phyloP scores from a whole-genome alignment of 106 monocot genomes.

The Dendrobium catenatum region DNA sequence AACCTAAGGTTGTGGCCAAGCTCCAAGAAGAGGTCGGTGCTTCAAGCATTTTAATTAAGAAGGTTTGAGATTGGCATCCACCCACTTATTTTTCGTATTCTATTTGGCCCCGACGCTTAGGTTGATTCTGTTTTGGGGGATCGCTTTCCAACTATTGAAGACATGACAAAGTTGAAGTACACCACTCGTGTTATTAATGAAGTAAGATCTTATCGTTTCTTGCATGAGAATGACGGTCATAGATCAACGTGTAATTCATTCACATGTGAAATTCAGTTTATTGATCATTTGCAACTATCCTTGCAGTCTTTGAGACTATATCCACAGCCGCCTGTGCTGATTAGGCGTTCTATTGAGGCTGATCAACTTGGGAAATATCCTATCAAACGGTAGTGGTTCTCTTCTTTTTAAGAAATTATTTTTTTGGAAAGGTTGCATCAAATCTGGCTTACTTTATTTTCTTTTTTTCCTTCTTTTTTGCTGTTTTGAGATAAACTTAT shows the following conservation, averaged over 20 bases:
- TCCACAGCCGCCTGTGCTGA: conserved; percentile 95
- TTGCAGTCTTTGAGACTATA: conserved; percentile 93
- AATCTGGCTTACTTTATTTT: neutral
- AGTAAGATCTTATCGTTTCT: conserved; percentile 38
- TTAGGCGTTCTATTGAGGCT: conserved; percentile 84
- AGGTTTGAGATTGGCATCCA: neutral
- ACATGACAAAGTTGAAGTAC: conserved; percentile 87
- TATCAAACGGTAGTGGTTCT: conserved; percentile 37
- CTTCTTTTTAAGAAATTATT: neutral
- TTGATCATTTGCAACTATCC: conserved; percentile 1
- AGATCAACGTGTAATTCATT: neutral
- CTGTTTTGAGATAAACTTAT: too few relatives aligned
- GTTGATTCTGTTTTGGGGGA: conserved; percentile 87
- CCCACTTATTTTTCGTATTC: neutral
- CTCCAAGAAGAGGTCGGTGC: conserved; percentile 91
- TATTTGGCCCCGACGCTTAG: conserved; percentile 32
- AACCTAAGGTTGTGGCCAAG: conserved; percentile 60
- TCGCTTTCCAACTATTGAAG: conserved; percentile 72
- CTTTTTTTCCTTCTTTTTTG: neutral
- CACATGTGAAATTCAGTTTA: neutral
- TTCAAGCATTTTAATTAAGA: neutral
- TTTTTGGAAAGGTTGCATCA: neutral
- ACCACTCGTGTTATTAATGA: conserved; percentile 92
- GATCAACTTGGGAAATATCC: conserved; percentile 83
- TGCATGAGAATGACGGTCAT: neutral